Conservation (phyloP, 257 asterid species). For the Ophiorrhiza pumila region DNA sequence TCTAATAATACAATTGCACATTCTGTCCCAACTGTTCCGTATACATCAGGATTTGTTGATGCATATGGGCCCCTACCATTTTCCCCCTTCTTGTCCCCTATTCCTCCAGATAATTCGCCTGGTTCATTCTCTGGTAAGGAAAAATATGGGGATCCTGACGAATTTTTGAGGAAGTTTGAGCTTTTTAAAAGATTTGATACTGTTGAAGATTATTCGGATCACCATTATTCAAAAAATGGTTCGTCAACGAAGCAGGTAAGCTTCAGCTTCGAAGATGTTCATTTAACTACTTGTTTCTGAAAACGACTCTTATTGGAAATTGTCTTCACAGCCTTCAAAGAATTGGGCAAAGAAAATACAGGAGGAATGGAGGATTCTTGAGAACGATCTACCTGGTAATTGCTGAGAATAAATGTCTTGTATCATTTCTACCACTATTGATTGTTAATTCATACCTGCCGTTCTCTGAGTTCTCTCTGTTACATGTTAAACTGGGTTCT, state of each 20-base stretch:
- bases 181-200: slow-evolving; percentile 66
- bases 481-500: not conserved
- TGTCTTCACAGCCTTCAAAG: slow-evolving; percentile 51
- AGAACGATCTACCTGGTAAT: slow-evolving; percentile 81
- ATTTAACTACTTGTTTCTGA: slow-evolving; percentile 11
- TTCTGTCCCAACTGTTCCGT: not conserved
- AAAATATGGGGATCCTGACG: slow-evolving; percentile 39
- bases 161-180: slow-evolving; percentile 37
- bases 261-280: not conserved
- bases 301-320: slow-evolving; percentile 12
- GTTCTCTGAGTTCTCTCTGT: not conserved
- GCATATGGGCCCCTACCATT: not conserved
- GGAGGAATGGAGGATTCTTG: slow-evolving; percentile 89
- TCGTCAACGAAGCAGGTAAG: slow-evolving; percentile 49
- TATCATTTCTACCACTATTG: not conserved
- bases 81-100: not conserved
- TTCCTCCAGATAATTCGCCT: slow-evolving; percentile 24
- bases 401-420: not conserved
- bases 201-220: slow-evolving; percentile 70
- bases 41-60: slow-evolving; percentile 28
- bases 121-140: slow-evolving; percentile 19
- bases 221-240: slow-evolving; percentile 39
- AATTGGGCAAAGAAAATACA: slow-evolving; percentile 86
- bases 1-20: slow-evolving; percentile 18
- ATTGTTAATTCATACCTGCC: not conserved